Evolutionary conservation across 352 stramenopile species (phyloP).

Genomic region (Pythium dissotocum): DNA sequence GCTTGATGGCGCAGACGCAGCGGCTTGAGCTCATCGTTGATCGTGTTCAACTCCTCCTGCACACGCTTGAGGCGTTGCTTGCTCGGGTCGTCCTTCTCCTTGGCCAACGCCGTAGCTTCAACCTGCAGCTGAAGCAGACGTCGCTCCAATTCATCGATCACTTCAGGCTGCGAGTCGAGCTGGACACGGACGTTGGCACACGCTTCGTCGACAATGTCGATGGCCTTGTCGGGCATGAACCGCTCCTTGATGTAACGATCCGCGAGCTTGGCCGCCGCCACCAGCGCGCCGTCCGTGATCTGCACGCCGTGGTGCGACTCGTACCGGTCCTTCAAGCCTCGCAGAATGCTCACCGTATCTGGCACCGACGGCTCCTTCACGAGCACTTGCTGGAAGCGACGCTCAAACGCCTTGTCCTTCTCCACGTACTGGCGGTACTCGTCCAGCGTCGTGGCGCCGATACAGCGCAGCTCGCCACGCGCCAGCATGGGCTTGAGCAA

Average conservation of each 20-base stretch:
- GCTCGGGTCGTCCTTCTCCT: slow-evolving; percentile 94
- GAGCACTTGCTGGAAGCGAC: slow-evolving; percentile 96
- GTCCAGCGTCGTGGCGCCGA: slow-evolving; percentile 97
- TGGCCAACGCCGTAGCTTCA: slow-evolving; percentile 91
- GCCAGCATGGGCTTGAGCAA: slow-evolving; percentile 98
- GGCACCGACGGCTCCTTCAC: slow-evolving; percentile 94
- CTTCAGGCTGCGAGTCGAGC: slow-evolving; percentile 94
- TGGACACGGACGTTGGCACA: slow-evolving; percentile 90
- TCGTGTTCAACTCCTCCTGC: slow-evolving; percentile 90
- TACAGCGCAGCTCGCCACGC: slow-evolving; percentile 94
- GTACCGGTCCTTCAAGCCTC: slow-evolving; percentile 95
- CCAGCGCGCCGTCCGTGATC: slow-evolving; percentile 93
- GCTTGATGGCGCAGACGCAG: slow-evolving; percentile 90
- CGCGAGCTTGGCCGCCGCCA: slow-evolving; percentile 93
- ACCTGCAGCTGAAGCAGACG: slow-evolving; percentile 95
- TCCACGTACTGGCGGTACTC: slow-evolving; percentile 98
- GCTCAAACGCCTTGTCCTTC: slow-evolving; percentile 98
- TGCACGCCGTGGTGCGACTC: slow-evolving; percentile 96
- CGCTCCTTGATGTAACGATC: slow-evolving; percentile 93
- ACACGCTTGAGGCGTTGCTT: slow-evolving; percentile 91
- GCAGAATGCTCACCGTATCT: slow-evolving; percentile 96
- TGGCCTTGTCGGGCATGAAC: slow-evolving; percentile 94
- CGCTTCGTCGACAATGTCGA: slow-evolving; percentile 96
- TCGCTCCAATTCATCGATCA: slow-evolving; percentile 95
- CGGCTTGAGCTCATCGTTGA: slow-evolving; percentile 90